Evolutionary conservation across 179 eudicot genomes (phyloP), one percentile per base, ranked within the genome.

Genomic region (Spergularia azorica): DNA sequence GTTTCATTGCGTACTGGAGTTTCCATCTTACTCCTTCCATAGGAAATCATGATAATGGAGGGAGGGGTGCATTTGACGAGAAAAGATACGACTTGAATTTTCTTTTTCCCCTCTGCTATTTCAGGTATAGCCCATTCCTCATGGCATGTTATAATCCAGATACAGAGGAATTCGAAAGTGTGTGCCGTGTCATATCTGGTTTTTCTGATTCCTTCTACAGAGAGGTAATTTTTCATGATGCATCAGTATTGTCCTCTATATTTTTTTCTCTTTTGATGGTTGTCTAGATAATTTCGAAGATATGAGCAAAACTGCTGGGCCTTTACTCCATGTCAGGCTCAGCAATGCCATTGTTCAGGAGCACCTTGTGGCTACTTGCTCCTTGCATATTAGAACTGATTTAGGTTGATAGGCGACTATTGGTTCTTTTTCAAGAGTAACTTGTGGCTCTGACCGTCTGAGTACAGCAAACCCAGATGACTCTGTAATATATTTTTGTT

Each of bases 101-200:
- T 9, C 13, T 61, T 14, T 36, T 14, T 61, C 32, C 64, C 21
- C 26, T 26, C 64, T 21, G 20, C 20, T 61, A 52, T 82, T 87
- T 79, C 75, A 95, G 99, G 98, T 90, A 88, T 76, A 96, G 98
- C 79, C 99, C 99, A 60, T 96, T 94, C 84, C 98, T 96, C 43
- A 76, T 96, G 99, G 99, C 96, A 74, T 96, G 99, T 85, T 91
- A 91, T 74, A 91, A 96, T 75, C 97, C 99, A 55, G 97, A 90
- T 75, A 80, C 90, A 8, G 97, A 96, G 84, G 98, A 96, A 83
- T 96, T 76, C 81, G 97, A 96, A 80, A 94, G 98, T 62, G 94
- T 94, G 46, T 94, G 97, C 77, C 98, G 99, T 50, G 99, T 92
- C 32, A 96, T 96, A 97, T 88, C 99, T 58, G 99, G 99, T 14